Percentiles rank a stretch among this genome's conserved stretches.
These are phyloP conservation scores for Colletotrichum viniferum DNA, from an alignment of 2,329 filamentous ascomycete genomes.

Conservation along the genomic window DNA sequence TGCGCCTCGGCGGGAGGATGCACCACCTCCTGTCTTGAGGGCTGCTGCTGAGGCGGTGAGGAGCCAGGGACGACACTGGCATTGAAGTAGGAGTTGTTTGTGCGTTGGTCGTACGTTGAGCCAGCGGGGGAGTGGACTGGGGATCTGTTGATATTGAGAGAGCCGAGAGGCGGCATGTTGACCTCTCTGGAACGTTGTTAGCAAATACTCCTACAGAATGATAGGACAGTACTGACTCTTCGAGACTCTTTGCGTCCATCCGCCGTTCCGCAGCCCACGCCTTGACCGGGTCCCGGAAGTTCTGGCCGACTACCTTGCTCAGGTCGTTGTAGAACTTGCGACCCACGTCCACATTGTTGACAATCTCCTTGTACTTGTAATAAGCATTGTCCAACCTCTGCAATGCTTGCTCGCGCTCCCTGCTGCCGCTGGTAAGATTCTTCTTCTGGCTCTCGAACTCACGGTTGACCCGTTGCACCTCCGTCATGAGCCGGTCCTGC, in stretches of 20 bases:
- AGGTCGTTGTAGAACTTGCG: constrained; percentile 98
- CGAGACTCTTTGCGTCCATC: constrained; percentile 78
- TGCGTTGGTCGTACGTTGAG: constrained; percentile 20
- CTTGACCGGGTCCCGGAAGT: constrained; percentile 79
- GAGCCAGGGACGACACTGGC: constrained; percentile 11
- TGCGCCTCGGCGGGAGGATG: constrained; percentile 48
- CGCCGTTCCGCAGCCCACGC: constrained; percentile 82
- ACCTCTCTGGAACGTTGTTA: constrained; percentile 44
- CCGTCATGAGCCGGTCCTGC: constrained; percentile 73
- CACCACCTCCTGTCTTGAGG: constrained; percentile 26
- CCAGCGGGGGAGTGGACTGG: constrained; percentile 27
- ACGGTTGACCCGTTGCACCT: constrained; percentile 76
- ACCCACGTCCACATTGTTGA: constrained; percentile 88
- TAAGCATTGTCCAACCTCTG: constrained; percentile 91
- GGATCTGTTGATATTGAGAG: constrained; percentile 41
- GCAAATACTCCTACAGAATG: constrained; percentile 7
- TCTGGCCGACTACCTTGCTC: constrained; percentile 77
- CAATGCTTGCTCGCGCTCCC: constrained; percentile 82
- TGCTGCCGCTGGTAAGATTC: constrained; percentile 65
- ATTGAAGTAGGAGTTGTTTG: constrained; percentile 20
- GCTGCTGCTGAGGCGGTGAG: constrained; percentile 12
- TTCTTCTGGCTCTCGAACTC: constrained; percentile 77
- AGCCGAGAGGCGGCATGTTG: constrained; percentile 55
- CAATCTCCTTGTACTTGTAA: constrained; percentile 94
- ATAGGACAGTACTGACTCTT: constrained; percentile 62